Conservation (phyloP, 495 filamentous ascomycete genomes). For the Neurospora tetrasperma region DNA sequence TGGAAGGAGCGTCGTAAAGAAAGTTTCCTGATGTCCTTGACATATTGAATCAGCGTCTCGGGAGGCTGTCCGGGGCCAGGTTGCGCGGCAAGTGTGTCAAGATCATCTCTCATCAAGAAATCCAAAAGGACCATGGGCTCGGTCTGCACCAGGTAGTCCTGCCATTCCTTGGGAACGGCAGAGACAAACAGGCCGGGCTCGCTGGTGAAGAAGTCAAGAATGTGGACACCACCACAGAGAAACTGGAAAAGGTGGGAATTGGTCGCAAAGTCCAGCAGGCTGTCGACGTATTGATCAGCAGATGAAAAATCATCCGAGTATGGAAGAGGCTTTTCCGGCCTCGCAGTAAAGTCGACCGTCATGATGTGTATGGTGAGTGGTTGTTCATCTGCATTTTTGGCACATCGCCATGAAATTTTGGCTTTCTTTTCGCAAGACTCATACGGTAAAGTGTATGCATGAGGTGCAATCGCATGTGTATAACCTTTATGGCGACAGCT, state of each 20-base stretch:
- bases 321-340: slow-evolving; percentile 31
- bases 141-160: slow-evolving; percentile 57
- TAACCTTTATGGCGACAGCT: neutral
- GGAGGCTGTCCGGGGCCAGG: slow-evolving; percentile 45
- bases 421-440: neutral
- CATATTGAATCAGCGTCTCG: slow-evolving; percentile 58
- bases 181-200: slow-evolving; percentile 64
- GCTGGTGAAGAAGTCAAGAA: slow-evolving; percentile 90
- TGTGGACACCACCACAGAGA: slow-evolving; percentile 87
- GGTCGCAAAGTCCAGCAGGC: slow-evolving; percentile 64
- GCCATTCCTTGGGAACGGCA: slow-evolving; percentile 71
- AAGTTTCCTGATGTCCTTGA: slow-evolving; percentile 60
- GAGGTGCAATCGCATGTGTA: too few relatives aligned
- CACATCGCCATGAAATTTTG: neutral
- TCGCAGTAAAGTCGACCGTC: slow-evolving; percentile 19
- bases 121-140: slow-evolving; percentile 67
- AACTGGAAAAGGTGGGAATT: slow-evolving; percentile 71
- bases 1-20: slow-evolving; percentile 54
- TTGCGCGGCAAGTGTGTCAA: slow-evolving; percentile 28
- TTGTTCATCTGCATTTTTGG: neutral
- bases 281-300: slow-evolving; percentile 63
- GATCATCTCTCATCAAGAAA: slow-evolving; percentile 65
- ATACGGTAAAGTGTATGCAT: neutral
- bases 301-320: slow-evolving; percentile 34
- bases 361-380: slow-evolving; percentile 1